Evolutionary conservation across 2,329 filamentous ascomycete genomes (phyloP).

Genomic region (Cercospora brassicicola): DNA sequence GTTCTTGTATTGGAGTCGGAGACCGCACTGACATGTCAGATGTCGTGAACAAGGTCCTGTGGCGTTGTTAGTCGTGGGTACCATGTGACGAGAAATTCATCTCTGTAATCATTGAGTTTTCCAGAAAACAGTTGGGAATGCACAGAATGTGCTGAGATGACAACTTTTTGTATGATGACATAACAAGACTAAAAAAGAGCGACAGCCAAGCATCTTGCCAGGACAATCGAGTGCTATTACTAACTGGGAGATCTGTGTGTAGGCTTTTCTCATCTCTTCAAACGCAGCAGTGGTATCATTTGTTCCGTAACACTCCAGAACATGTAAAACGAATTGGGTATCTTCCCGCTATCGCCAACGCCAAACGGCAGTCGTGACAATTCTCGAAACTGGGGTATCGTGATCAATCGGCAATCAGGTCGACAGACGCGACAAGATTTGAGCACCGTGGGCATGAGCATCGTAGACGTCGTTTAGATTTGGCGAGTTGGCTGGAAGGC

Average conservation of each 20-base stretch:
- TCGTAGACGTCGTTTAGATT: conserved; percentile 31
- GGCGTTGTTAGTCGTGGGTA: background rate
- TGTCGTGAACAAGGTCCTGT: background rate
- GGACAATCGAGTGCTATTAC: conserved; percentile 7
- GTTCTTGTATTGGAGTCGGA: background rate
- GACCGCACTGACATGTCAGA: background rate
- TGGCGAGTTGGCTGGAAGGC: conserved; percentile 34
- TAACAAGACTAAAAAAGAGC: background rate
- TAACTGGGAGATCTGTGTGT: conserved; percentile 1
- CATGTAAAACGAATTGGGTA: conserved; percentile 26
- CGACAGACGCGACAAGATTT: conserved; percentile 8
- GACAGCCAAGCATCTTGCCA: background rate
- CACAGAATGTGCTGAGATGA: background rate
- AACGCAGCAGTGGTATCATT: conserved; percentile 35
- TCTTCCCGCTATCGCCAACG: conserved; percentile 27
- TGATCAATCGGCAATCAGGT: conserved; percentile 9
- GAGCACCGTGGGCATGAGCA: background rate
- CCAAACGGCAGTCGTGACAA: conserved; percentile 26
- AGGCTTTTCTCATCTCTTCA: conserved; percentile 6
- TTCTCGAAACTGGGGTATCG: conserved; percentile 14
- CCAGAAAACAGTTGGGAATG: background rate
- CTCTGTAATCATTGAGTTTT: background rate
- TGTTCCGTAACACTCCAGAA: conserved; percentile 21
- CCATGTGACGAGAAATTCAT: background rate
- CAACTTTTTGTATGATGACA: background rate